Evolutionary conservation across 441 rosid species (phyloP).

Genomic region (Macaranga tanarius): DNA sequence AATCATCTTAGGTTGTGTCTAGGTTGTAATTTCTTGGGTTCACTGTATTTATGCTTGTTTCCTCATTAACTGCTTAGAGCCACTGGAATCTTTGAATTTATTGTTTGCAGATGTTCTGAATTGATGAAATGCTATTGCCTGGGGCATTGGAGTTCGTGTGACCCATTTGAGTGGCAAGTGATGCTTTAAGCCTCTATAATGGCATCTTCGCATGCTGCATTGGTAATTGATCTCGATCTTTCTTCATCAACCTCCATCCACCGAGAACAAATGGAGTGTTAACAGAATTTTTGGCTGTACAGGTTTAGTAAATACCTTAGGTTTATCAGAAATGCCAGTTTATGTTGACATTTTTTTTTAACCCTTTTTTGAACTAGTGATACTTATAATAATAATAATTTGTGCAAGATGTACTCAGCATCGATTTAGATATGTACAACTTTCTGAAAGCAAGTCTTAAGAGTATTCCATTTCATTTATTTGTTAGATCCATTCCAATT

Average conservation of each 20-base stretch:
- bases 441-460: neutral
- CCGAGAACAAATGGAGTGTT: slow-evolving; percentile 1
- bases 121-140: slow-evolving; percentile 17
- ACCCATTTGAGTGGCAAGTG: slow-evolving; percentile 16
- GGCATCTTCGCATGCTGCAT: slow-evolving; percentile 2
- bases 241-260: neutral
- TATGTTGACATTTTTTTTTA: neutral
- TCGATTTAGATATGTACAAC: slow-evolving; percentile 7
- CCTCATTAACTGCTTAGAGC: slow-evolving; percentile 26
- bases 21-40: slow-evolving; percentile 25
- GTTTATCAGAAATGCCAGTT: neutral
- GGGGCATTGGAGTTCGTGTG: slow-evolving; percentile 28
- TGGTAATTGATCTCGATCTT: slow-evolving; percentile 12
- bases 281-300: slow-evolving; percentile 32
- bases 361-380: neutral
- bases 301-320: slow-evolving; percentile 24
- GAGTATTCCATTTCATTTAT: neutral
- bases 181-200: slow-evolving; percentile 17
- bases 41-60: slow-evolving; percentile 26
- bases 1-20: slow-evolving; percentile 26
- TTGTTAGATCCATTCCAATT: neutral
- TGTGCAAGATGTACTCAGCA: slow-evolving; percentile 8
- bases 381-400: slow-evolving; percentile 20
- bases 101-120: slow-evolving; percentile 34
- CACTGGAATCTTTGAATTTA: slow-evolving; percentile 23